Conservation (phyloP, 2,329 filamentous ascomycete species). For the Beauveria medogensis region DNA sequence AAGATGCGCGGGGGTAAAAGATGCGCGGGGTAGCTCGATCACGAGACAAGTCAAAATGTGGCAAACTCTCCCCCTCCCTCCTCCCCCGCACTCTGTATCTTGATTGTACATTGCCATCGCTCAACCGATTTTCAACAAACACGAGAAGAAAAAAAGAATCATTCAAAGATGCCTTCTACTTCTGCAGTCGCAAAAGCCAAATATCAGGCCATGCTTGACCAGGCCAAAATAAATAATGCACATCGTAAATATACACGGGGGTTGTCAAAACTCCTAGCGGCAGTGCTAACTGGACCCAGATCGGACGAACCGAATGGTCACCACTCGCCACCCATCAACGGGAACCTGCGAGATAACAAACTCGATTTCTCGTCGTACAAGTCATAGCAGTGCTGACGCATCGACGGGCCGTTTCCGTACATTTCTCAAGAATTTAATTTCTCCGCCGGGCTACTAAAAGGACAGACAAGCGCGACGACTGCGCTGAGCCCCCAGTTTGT, state of each 20-base stretch:
- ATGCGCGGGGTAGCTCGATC: no score
- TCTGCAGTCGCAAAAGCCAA: conserved; percentile 7
- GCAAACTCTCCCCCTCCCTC: no score
- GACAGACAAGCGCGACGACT: background rate
- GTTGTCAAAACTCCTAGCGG: background rate
- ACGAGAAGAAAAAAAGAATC: background rate
- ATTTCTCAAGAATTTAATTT: conserved; percentile 12
- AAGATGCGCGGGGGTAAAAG: no score
- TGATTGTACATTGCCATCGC: background rate
- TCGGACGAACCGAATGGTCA: conserved; percentile 10
- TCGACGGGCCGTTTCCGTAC: conserved; percentile 10
- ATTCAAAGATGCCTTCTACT: background rate
- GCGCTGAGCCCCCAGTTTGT: background rate
- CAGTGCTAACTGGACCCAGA: background rate
- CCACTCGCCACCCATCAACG: conserved; percentile 12
- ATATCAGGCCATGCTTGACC: conserved; percentile 9
- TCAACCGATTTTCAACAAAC: background rate
- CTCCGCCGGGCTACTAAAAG: conserved; percentile 10
- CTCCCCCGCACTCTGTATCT: no score
- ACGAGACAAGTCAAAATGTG: no score
- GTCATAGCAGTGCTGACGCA: conserved; percentile 9
- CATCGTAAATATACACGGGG: conserved; percentile 3
- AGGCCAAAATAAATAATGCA: conserved; percentile 11
- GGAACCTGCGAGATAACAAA: conserved; percentile 12
- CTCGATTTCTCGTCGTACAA: conserved; percentile 12